These are phyloP conservation scores for Zasmidium citrigriseum DNA, from an alignment of 2,329 filamentous ascomycete genomes.

Conservation along the genomic window DNA sequence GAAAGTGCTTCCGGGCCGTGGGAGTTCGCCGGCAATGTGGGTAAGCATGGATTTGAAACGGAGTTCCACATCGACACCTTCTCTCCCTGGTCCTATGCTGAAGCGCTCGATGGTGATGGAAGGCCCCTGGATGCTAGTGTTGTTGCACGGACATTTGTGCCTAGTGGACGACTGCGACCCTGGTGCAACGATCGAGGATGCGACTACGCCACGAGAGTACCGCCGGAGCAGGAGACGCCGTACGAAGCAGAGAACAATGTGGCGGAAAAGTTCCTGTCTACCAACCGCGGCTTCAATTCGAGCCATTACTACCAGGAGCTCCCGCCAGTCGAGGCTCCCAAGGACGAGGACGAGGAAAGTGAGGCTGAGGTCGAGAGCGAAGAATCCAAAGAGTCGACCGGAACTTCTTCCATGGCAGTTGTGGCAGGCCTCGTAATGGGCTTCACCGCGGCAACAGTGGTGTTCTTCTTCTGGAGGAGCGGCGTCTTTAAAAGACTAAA, in stretches of 20 bases:
- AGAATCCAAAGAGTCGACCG: neutral
- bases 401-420: slow-evolving; percentile 2
- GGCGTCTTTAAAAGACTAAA: slow-evolving; percentile 11
- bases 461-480: slow-evolving; percentile 12
- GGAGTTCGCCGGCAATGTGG: slow-evolving; percentile 40
- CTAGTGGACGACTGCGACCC: slow-evolving; percentile 29
- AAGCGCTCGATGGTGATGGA: slow-evolving; percentile 35
- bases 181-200: slow-evolving; percentile 38
- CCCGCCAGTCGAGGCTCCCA: neutral
- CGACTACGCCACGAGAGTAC: slow-evolving; percentile 24
- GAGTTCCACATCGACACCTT: slow-evolving; percentile 27
- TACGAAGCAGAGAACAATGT: slow-evolving; percentile 29
- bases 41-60: slow-evolving; percentile 49
- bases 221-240: slow-evolving; percentile 19
- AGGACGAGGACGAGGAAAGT: neutral
- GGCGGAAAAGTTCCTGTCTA: slow-evolving; percentile 27
- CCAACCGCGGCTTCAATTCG: slow-evolving; percentile 37
- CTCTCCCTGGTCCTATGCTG: slow-evolving; percentile 34
- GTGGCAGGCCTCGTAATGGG: slow-evolving; percentile 13
- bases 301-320: slow-evolving; percentile 32
- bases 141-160: slow-evolving; percentile 39
- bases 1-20: slow-evolving; percentile 38
- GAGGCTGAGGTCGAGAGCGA: neutral
- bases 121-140: slow-evolving; percentile 34
- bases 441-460: slow-evolving; percentile 10